Base-by-base conservation (phyloP, 352 stramenopile genomes). In the Phytophthora nicotianae region DNA sequence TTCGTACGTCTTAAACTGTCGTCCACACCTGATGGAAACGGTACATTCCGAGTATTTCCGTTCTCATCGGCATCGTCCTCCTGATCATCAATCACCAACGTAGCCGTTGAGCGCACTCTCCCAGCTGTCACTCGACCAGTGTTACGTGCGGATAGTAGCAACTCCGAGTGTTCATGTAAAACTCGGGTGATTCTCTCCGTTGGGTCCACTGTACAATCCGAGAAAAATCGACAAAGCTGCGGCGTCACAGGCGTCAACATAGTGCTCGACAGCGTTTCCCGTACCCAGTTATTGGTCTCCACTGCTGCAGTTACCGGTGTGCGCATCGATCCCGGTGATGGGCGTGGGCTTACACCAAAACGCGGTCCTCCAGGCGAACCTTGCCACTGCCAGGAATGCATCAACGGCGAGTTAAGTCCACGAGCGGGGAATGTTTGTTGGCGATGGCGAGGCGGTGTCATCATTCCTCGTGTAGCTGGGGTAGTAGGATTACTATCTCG, bases 281-380 rank as follows among this genome's bases (percentile, higher is more conserved):
- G 82, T 24, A 96, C 74, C 86, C 86, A 96, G 21, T 83, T 88
- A 69, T 75, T 93, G 16, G 81, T 95, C 55, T 96, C 86, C 3
- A 96, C 79, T 23, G 88, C 88, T 0, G 86, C 79, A 6, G 81
- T 89, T 5, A 96, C 81, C 1, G 88, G 88, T 3, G 88, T 94
- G 37, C 88, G 81, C 32, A 79, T 70, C 1, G 74, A 65, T 21
- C 68, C 68, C 5, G 86, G 81, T 1, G 83, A 92, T 5, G 58
- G 58, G 19, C 68, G 64, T 43, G 74, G 74, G 29, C 50, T 79
- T 32, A 56, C 65, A 68, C 26, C 50, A 24, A 69, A 59, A 14
- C 49, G 60, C 14, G 47, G 14, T 17, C 59, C 52, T 26, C 54
- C 26, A 1, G 84, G 77, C n/a, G 83, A 78, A 2, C 75, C 83